Base-by-base conservation (phyloP, 1,284 basidiomycete genomes). In the Leucoagaricus sp. region DNA sequence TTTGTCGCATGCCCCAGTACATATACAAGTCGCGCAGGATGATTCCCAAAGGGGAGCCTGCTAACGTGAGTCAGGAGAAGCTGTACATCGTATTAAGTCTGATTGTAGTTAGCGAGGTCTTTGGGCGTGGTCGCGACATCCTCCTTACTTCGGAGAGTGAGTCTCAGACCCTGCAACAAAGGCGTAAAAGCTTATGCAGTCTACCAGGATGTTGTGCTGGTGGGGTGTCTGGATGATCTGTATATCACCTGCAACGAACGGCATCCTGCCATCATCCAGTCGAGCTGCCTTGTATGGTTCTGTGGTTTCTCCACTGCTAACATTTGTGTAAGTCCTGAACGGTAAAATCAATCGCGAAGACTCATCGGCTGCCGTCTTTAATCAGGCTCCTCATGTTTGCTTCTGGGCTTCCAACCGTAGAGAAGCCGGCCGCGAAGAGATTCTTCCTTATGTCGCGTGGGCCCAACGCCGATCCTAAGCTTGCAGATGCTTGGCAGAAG, bases 91-190 rank as follows among this genome's bases (percentile, higher is more conserved):
- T 19, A 31, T 17, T 2, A 1, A 9, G 38, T n/a, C 12, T 49
- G 25, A 38, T 45, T 50, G 15, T n/a, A 4, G 19, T 25, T 49
- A 84, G 81, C 69, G 62, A 34, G 83, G 83, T 1, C 57, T 85
- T 2, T 85, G 84, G 84, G 72, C 65, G 9, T 88, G 82, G 77
- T 86, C 85, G 21, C 78, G 84, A 17, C 85, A 91, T 61, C 89
- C 89, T 26, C 85, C 87, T 7, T 91, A 90, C 67, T 89, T 90
- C 65, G 87, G 88, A 66, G 88, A 91, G 82, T 85, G 66, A 67
- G 80, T 76, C 17, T 13, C 4, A 8, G 23, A 36, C n/a, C n/a
- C 31, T 34, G 12, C 19, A 6, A 15, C 3, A 29, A 7, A 36
- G 13, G 6, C n/a, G 10, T 50, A 26, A 49, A 45, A 38, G 45